These are phyloP conservation scores for Hortiboletus campestris DNA, from an alignment of 768 basidiomycete species.

Conservation along the genomic window DNA sequence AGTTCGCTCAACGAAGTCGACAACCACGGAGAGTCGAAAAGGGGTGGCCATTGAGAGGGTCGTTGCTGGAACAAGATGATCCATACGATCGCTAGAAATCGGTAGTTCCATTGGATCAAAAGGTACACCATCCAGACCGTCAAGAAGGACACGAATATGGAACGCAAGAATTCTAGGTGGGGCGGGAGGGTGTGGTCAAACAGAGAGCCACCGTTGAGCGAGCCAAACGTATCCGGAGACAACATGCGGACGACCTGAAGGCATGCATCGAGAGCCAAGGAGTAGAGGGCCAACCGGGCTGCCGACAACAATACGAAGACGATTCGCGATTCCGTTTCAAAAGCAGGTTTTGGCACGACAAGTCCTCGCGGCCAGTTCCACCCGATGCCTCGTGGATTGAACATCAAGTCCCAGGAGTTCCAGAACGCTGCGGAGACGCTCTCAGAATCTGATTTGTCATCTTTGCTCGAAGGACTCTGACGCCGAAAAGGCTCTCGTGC, in stretches of 20 bases:
- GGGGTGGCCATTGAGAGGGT: conserved; percentile 57
- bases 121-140: conserved; percentile 46
- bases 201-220: conserved; percentile 32
- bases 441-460: background rate
- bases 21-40: conserved; percentile 55
- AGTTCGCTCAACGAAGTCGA: conserved; percentile 56
- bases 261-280: conserved; percentile 9
- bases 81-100: conserved; percentile 41
- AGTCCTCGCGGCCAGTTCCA: conserved; percentile 23
- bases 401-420: conserved; percentile 24
- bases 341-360: conserved; percentile 7
- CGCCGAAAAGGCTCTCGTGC: conserved; percentile 4
- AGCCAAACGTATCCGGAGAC: conserved; percentile 38
- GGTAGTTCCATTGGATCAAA: conserved; percentile 44
- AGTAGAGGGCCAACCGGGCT: background rate
- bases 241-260: conserved; percentile 22
- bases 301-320: conserved; percentile 12
- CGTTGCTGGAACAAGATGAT: conserved; percentile 45
- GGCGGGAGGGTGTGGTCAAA: conserved; percentile 32
- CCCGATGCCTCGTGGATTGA: conserved; percentile 22
- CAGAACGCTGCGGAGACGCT: conserved; percentile 12
- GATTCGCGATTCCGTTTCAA: conserved; percentile 13
- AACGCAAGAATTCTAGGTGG: conserved; percentile 35
- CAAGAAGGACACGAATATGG: conserved; percentile 42
- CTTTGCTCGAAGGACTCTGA: background rate